Percentiles rank a stretch among this genome's conserved stretches.
Evolutionary conservation across 1,139 yeast genomes (phyloP).

Genomic region (Meyerozyma smithsonii): DNA sequence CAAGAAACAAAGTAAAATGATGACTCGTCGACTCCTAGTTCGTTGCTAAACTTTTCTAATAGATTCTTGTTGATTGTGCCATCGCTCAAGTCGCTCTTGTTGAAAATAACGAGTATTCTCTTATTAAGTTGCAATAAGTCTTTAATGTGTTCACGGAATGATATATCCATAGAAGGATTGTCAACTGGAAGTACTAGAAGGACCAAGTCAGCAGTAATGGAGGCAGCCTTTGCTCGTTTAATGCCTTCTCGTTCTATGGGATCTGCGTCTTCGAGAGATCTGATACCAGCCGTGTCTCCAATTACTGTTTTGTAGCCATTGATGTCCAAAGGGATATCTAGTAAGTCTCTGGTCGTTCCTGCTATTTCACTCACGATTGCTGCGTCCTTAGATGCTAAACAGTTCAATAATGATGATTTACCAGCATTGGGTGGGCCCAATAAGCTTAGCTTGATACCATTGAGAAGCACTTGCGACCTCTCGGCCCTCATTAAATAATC

Average conservation of each 20-base stretch:
- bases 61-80: conserved; percentile 16
- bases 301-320: conserved; percentile 79
- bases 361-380: conserved; percentile 91
- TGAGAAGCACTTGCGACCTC: conserved; percentile 59
- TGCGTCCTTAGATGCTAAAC: conserved; percentile 70
- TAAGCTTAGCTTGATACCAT: conserved; percentile 70
- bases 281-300: conserved; percentile 92
- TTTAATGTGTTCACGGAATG: conserved; percentile 32
- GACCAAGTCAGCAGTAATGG: conserved; percentile 58
- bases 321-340: conserved; percentile 78
- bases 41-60: conserved; percentile 14
- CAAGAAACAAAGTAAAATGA: conserved; percentile 60
- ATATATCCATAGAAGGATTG: conserved; percentile 16
- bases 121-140: conserved; percentile 21
- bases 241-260: conserved; percentile 81
- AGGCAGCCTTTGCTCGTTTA: conserved; percentile 59
- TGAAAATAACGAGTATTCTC: conserved; percentile 44
- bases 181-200: conserved; percentile 47
- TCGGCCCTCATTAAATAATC: conserved; percentile 47
- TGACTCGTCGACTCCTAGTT: conserved; percentile 20
- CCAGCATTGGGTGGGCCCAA: conserved; percentile 98
- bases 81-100: conserved; percentile 55
- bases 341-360: conserved; percentile 90
- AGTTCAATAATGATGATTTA: conserved; percentile 78
- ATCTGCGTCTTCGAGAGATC: conserved; percentile 46